phyloP scores from a whole-genome alignment of 805 yeast species.

The Saccharomycopsis vini region DNA sequence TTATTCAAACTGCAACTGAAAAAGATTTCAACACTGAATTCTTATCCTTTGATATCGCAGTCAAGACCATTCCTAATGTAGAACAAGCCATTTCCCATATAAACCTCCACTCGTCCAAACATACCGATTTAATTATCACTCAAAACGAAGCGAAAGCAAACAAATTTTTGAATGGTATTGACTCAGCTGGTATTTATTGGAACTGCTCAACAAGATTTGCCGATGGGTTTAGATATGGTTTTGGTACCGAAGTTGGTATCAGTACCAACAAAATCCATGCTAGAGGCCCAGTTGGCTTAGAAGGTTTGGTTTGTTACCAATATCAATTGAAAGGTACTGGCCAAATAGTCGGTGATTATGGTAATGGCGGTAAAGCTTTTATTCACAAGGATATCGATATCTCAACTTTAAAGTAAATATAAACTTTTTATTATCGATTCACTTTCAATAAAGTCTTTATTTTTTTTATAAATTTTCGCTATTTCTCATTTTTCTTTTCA shows the following conservation, averaged over 20 bases:
- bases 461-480: no score
- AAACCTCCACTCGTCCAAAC: conserved; percentile 88
- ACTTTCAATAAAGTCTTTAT: no score
- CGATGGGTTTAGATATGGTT: conserved; percentile 97
- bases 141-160: conserved; percentile 65
- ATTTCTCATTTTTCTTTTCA: no score
- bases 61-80: conserved; percentile 48
- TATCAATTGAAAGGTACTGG: conserved; percentile 90
- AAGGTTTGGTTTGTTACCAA: conserved; percentile 93
- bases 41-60: conserved; percentile 74
- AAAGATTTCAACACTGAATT: conserved; percentile 79
- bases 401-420: neutral
- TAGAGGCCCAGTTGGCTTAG: conserved; percentile 97
- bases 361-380: conserved; percentile 75
- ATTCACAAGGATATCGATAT: conserved; percentile 56
- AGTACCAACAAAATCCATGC: conserved; percentile 96
- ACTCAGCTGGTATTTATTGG: conserved; percentile 97
- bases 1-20: conserved; percentile 40
- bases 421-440: no score
- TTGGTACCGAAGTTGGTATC: conserved; percentile 98
- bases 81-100: conserved; percentile 78
- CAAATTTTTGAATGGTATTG: conserved; percentile 71
- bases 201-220: conserved; percentile 96
- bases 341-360: conserved; percentile 83
- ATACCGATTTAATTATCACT: conserved; percentile 89